Evolutionary conservation across 805 yeast species (phyloP), one percentile per base, ranked within the genome.

Genomic region (Kluyveromyces aestuarii): DNA sequence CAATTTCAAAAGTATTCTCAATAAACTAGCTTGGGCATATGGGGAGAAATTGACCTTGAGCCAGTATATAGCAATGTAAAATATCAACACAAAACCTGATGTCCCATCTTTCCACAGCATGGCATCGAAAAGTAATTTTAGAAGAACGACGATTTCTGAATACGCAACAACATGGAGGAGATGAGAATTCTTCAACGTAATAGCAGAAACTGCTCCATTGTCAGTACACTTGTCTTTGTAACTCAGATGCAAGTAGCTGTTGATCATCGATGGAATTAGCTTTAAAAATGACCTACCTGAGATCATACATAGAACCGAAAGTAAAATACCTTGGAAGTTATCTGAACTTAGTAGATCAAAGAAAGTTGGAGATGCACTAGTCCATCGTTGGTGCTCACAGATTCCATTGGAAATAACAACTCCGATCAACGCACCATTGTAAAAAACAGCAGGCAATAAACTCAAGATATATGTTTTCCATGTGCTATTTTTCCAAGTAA

Each of bases 321-420:
- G 64, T 2, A 77, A 52, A 48, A 81, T 67, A 59, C 77, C 79
- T 65, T 87, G 96, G 71, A 84, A 84, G 62, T 86, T 85, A 55
- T 80, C 87, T 21, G 87, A 78, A 9, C 89, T 81, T 48, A 87
- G 60, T 61, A 89, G 69, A 5, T 81, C 78, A 48, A 76, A 75
- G 60, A 80, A 73, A 6, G 81, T 73, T 7, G 95, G 95, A 46
- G 75, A 71, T 27, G 72, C 68, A 17, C 79, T 69, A 21, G 81
- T 81, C 68, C 81, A 82, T 54, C 79, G 79, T 43, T 82, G 82
- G 33, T 74, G 57, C 46, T 79, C 69, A 1, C 87, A 74, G 40
- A 81, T 68, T 1, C 73, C 52, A 56, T 80, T 74, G 4, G 89
- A 72, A 11, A 68, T 46, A 37, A 77, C 59, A 0, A 80, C 75